A percentile compares a stretch with the other conserved stretches of the same genome.
Conservation (phyloP, 192 early-diverging fungal species). For the Podila epigama region DNA sequence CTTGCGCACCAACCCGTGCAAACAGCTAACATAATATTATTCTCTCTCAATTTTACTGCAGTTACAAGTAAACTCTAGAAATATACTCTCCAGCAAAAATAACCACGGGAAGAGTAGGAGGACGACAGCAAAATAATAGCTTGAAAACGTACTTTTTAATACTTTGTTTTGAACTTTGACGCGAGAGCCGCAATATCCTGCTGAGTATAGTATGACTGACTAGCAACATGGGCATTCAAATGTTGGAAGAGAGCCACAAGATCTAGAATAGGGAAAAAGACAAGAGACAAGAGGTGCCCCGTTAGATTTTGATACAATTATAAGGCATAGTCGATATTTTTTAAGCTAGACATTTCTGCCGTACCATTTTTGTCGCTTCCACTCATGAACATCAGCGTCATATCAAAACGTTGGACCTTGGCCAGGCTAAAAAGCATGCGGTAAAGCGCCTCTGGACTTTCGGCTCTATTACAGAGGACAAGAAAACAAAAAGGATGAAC, state of each 20-base stretch:
- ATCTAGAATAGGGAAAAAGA: constrained; percentile 3
- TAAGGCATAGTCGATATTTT: neutral
- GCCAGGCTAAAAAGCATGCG: constrained; percentile 6
- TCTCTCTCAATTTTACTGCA: neutral
- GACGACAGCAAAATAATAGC: neutral
- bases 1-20: too few species aligned
- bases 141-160: neutral
- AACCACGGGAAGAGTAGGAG: neutral
- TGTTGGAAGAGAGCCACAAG: constrained; percentile 22
- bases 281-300: neutral
- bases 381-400: constrained; percentile 42
- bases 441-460: constrained; percentile 24
- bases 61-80: constrained; percentile 2
- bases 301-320: neutral
- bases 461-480: constrained; percentile 4
- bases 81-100: constrained; percentile 18
- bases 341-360: neutral
- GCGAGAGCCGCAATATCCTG: constrained; percentile 20
- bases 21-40: neutral
- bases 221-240: constrained; percentile 1
- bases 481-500: neutral
- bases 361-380: constrained; percentile 28
- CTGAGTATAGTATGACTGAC: constrained; percentile 5
- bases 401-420: constrained; percentile 39
- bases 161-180: constrained; percentile 37